These are phyloP conservation scores for Acacia concinna DNA, from an alignment of 331 rosid genomes.

Conservation along the genomic window DNA sequence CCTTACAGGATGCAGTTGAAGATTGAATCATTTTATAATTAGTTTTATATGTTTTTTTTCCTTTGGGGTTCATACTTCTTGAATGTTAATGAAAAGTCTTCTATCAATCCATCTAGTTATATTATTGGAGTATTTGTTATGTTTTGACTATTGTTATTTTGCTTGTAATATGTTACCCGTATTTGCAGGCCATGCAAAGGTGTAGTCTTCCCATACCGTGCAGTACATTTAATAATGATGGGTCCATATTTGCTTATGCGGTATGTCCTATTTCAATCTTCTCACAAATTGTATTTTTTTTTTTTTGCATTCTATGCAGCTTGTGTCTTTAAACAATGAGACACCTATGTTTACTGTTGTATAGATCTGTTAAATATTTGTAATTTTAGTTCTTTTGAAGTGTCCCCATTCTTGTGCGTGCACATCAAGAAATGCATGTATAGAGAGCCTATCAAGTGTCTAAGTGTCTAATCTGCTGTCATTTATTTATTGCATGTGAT, in stretches of 20 bases:
- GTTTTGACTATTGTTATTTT: not conserved
- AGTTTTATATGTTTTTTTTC: constrained; percentile 19
- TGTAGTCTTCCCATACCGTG: constrained; percentile 70
- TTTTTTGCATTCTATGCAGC: constrained; percentile 6
- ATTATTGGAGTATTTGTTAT: not conserved
- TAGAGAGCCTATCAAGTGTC: not conserved
- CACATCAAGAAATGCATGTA: not conserved
- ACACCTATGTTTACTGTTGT: not conserved
- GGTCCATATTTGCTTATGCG: constrained; percentile 78
- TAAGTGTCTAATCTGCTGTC: not conserved
- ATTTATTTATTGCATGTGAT: not conserved
- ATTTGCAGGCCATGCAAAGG: constrained; percentile 52
- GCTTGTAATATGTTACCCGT: not conserved
- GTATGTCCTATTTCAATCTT: constrained; percentile 44
- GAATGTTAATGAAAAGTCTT: not conserved
- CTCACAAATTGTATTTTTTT: not conserved
- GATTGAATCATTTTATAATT: constrained; percentile 13
- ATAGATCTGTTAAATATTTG: not conserved
- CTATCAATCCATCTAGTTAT: constrained; percentile 12
- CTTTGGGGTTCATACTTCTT: constrained; percentile 11
- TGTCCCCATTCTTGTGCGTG: not conserved
- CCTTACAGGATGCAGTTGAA: constrained; percentile 1
- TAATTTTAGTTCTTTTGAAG: not conserved
- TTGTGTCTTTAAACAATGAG: not conserved
- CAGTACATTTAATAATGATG: constrained; percentile 65